Evolutionary conservation across 768 basidiomycete species (phyloP).

Genomic region (Rhodotorula graminis): DNA sequence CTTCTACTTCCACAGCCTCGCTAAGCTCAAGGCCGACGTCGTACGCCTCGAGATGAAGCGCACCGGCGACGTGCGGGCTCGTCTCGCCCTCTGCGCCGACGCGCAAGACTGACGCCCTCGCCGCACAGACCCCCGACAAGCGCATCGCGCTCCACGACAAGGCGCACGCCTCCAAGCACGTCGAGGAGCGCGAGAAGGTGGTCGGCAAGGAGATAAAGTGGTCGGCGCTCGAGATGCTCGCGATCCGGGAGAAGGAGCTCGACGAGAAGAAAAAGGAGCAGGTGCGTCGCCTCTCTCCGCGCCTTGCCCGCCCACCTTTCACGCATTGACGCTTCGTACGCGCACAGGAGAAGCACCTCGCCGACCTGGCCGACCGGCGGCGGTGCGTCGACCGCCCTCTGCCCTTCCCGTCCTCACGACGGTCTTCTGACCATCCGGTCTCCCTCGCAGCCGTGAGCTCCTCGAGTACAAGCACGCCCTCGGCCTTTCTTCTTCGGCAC

Average conservation of each 20-base stretch:
- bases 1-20: neutral
- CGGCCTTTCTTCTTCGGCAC: neutral
- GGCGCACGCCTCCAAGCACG: neutral
- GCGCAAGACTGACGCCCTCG: neutral
- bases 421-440: neutral
- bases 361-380: neutral
- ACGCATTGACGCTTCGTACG: too few relatives aligned
- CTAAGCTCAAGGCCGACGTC: conserved; percentile 16
- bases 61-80: neutral
- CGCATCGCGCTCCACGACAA: neutral
- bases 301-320: too few relatives aligned
- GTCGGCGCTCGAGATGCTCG: conserved; percentile 16
- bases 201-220: neutral
- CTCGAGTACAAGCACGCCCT: conserved; percentile 20
- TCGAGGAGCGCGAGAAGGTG: neutral
- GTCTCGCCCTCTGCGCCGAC: neutral
- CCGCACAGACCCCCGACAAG: neutral
- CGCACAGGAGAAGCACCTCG: neutral
- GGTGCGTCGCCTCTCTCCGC: neutral
- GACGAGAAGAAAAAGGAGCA: conserved; percentile 5
- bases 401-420: too few relatives aligned
- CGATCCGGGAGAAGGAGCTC: conserved; percentile 7
- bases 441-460: neutral
- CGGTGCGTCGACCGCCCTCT: neutral
- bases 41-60: conserved; percentile 8